Evolutionary conservation across 2,329 filamentous ascomycete genomes (phyloP), one percentile per base, ranked within the genome.

Genomic region (Ophiocordyceps camponoti-rufipedis): DNA sequence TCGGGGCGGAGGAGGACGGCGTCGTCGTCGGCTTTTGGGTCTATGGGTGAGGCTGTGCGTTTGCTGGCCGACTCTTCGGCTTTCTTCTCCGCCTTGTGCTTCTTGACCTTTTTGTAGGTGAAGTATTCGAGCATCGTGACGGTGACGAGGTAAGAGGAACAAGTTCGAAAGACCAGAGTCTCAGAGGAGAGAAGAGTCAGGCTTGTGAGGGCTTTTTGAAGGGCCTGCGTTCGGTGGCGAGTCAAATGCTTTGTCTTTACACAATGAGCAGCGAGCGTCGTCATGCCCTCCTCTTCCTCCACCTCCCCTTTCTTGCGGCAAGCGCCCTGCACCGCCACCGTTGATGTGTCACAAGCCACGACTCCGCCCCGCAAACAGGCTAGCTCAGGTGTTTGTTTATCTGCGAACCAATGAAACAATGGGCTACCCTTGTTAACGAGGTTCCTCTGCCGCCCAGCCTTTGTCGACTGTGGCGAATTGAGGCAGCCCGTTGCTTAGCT

Each of bases 71-170:
- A 45, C 2, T 49, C 46, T 19, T 45, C 39, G 46, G 50, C 53
- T 8, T 57, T 49, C 48, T 75, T 72, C 48, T 75, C 66, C 2
- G 64, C 68, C 53, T 66, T 69, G 56, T 72, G 62, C 60, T 79
- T 76, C 63, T 78, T 80, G 55, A 69, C 63, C 58, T 78, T 80
- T 57, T 74, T 79, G 63, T 71, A 73, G 33, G 67, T 62, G 51
- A 80, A 72, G 58, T 75, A 80, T 58, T 80, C 75, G 49, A 80
- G 56, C 78, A 81, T 81, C 43, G 50, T 64, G 18, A 13, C 14
- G 28, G 42, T 32, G 42, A 6, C 12, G 6, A 10, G 2, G 29
- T 3, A 18, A 19, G 10, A 3, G 19, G 11, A 28, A 19, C n/a
- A 39, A 14, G 43, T 38, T 6, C 23, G 23, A 18, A 29, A 13